Conservation (phyloP, 441 rosid genomes). For the Populus hybrid region DNA sequence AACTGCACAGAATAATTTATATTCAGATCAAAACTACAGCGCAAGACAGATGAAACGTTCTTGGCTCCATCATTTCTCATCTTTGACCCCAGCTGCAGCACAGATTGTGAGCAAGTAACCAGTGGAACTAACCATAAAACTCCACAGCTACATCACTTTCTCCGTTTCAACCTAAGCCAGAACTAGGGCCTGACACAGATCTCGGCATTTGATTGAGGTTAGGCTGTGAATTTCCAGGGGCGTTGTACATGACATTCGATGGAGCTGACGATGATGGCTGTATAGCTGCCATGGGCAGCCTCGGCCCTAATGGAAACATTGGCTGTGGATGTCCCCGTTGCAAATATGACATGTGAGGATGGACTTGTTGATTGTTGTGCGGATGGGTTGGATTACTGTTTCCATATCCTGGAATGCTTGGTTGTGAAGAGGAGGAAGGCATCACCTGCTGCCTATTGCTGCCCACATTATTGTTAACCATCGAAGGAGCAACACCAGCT, state of each 20-base stretch:
- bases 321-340: slow-evolving; percentile 49
- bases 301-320: slow-evolving; percentile 69
- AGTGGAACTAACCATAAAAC: slow-evolving; percentile 4
- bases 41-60: slow-evolving; percentile 1
- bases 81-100: slow-evolving; percentile 7
- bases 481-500: slow-evolving; percentile 50
- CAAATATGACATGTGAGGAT: slow-evolving; percentile 76
- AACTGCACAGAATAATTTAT: slow-evolving; percentile 13
- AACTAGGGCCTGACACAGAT: slow-evolving; percentile 61
- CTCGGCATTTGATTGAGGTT: slow-evolving; percentile 52
- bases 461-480: slow-evolving; percentile 47
- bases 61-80: slow-evolving; percentile 2
- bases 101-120: slow-evolving; percentile 14
- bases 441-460: slow-evolving; percentile 48
- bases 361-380: slow-evolving; percentile 54
- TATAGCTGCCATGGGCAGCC: slow-evolving; percentile 71
- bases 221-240: slow-evolving; percentile 57
- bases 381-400: slow-evolving; percentile 55
- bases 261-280: slow-evolving; percentile 68
- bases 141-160: slow-evolving; percentile 5
- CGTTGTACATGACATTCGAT: slow-evolving; percentile 54
- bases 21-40: slow-evolving; percentile 12
- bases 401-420: slow-evolving; percentile 52
- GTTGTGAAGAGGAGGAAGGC: slow-evolving; percentile 59
- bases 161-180: slow-evolving; percentile 52